phyloP scores from a whole-genome alignment of 2,329 filamentous ascomycete genomes.

The Aspergillus aculeatinus region DNA sequence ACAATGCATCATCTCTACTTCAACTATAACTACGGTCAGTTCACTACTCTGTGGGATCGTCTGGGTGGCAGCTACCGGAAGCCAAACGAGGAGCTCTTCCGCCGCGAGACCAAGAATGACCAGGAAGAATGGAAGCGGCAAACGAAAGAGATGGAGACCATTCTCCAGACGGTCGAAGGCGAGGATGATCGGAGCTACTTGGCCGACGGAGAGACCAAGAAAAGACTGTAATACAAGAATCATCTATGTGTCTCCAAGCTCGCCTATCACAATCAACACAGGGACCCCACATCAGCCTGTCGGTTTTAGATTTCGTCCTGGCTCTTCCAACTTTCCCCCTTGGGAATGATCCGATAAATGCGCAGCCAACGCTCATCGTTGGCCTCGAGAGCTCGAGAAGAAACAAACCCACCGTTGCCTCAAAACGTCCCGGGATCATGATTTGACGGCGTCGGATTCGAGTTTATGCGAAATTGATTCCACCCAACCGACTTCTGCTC shows the following conservation, averaged over 20 bases:
- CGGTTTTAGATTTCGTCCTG: neutral
- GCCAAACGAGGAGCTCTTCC: slow-evolving; percentile 82
- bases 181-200: slow-evolving; percentile 48
- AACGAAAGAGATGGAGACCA: slow-evolving; percentile 70
- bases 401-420: neutral
- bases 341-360: too few species aligned
- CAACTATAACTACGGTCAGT: slow-evolving; percentile 93
- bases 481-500: neutral
- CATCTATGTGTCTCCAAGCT: neutral
- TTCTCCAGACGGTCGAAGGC: slow-evolving; percentile 72
- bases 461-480: neutral
- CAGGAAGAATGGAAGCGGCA: slow-evolving; percentile 77
- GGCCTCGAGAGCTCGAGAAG: neutral
- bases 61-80: slow-evolving; percentile 81
- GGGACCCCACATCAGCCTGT: too few species aligned
- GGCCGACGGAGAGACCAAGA: slow-evolving; percentile 35
- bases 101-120: slow-evolving; percentile 81
- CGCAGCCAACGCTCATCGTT: too few species aligned
- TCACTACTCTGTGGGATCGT: slow-evolving; percentile 88
- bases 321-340: neutral
- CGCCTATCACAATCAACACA: neutral
- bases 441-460: neutral
- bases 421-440: neutral
- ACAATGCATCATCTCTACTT: slow-evolving; percentile 86
- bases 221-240: slow-evolving; percentile 31